Evolutionary conservation across 345 rosid species (phyloP), one percentile per base, ranked within the genome.

Genomic region (Erysimum cheiranthoides): DNA sequence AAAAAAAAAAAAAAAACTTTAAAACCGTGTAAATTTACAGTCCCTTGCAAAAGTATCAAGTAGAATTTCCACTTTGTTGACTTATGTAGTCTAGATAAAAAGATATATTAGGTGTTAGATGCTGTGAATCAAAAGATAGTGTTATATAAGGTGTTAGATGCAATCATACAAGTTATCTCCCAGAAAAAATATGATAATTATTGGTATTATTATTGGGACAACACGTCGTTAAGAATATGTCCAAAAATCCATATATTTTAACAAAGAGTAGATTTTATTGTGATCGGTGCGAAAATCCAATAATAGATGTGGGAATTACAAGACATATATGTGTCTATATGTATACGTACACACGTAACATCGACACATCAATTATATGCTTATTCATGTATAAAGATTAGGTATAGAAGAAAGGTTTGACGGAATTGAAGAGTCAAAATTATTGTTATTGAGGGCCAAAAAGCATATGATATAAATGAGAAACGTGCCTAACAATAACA

Each of bases 351-450:
- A 70, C 79, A 51, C 57, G 70, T 52, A 69, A 69, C 35, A 54
- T 61, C 68, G 40, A 53, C 64, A 70, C 71, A 47, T 62, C 71
- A 62, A 27, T 42, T 51, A 61, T 51, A 61, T 58, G 53, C 17
- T 21, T 49, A 14, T 25, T 45, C 60, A 57, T 71, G 66, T 58
- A 4, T 27, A 43, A 61, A 45, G 32, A 63, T 70, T 70, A 65
- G 75, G 73, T 21, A 40, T 60, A 43, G 59, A 66, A 67, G 78
- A 73, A 73, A 78, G 32, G 73, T 72, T 72, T 59, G 63, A 72
- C 58, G 61, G 27, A n/a, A n/a, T n/a, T n/a, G n/a, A 66, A 72
- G 32, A 72, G 63, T 59, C 73, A 50, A 72, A 40, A 59, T 51
- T 65, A 66, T 64, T 71, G 62, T 43, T 31, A 14, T 9, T 36